Evolutionary conservation across 176 grass and related monocot species (phyloP).

Genomic region (Bromus sterilis): DNA sequence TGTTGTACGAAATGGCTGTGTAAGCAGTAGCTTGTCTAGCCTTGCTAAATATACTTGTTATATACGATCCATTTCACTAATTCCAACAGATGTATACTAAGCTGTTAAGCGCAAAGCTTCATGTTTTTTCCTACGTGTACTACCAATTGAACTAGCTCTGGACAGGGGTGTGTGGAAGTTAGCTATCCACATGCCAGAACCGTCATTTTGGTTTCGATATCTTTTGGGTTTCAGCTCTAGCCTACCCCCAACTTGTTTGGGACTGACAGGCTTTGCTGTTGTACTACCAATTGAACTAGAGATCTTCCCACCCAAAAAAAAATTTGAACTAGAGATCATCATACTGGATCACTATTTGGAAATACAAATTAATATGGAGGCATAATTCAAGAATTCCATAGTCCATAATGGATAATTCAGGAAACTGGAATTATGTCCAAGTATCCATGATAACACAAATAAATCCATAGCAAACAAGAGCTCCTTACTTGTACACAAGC

Average conservation of each 20-base stretch:
- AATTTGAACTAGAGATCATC: background rate
- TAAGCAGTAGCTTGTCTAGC: background rate
- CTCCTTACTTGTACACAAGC: conserved; percentile 73
- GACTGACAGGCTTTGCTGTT: too few species aligned
- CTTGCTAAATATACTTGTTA: background rate
- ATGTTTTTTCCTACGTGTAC: background rate
- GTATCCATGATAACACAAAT: background rate
- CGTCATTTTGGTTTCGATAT: too few species aligned
- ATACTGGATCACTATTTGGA: background rate
- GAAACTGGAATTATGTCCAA: background rate
- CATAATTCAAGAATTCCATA: background rate
- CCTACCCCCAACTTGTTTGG: too few species aligned
- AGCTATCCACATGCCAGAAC: too few species aligned
- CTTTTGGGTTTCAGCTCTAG: too few species aligned
- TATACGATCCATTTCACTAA: background rate
- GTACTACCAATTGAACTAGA: background rate
- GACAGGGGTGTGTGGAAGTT: too few species aligned
- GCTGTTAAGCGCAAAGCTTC: background rate
- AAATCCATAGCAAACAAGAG: background rate
- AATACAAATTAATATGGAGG: background rate
- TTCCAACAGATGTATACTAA: background rate
- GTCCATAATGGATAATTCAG: background rate
- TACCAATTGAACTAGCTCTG: background rate
- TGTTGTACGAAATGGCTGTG: background rate
- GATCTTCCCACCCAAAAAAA: too few species aligned